Conservation (phyloP, 2,329 filamentous ascomycete genomes). For the Blastomyces parvus region DNA sequence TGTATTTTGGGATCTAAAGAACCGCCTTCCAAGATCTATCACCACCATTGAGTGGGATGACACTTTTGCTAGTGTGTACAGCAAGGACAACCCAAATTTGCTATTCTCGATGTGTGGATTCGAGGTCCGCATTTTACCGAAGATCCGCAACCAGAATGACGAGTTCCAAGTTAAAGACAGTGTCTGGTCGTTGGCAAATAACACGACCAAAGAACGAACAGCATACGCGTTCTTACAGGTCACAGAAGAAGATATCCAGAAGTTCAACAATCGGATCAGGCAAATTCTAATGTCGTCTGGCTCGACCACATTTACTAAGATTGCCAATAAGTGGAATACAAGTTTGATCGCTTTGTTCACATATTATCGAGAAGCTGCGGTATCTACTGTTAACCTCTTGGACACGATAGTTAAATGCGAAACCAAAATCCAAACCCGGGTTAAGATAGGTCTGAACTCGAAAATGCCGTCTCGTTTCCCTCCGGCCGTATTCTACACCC, state of each 20-base stretch:
- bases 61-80: constrained; percentile 96
- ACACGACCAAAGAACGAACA: constrained; percentile 91
- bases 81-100: constrained; percentile 91
- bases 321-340: constrained; percentile 99
- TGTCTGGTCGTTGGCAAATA: constrained; percentile 95
- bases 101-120: constrained; percentile 98
- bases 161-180: constrained; percentile 97
- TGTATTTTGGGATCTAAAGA: constrained; percentile 98
- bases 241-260: constrained; percentile 93
- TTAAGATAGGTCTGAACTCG: constrained; percentile 97
- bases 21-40: constrained; percentile 82
- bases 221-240: constrained; percentile 97
- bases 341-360: constrained; percentile 94
- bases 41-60: constrained; percentile 99
- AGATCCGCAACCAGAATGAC: constrained; percentile 88
- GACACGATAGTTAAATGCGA: constrained; percentile 99
- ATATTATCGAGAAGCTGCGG: constrained; percentile 94
- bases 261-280: constrained; percentile 97
- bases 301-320: constrained; percentile 99
- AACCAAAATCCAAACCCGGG: constrained; percentile 97
- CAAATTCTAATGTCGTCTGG: constrained; percentile 99
- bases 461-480: constrained; percentile 99
- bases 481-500: constrained; percentile 96
- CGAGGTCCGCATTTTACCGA: constrained; percentile 90
- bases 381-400: constrained; percentile 84